Percentiles rank a stretch among this genome's conserved stretches.
Conservation (phyloP, 805 yeast species). For the Wickerhamiella dianesei region DNA sequence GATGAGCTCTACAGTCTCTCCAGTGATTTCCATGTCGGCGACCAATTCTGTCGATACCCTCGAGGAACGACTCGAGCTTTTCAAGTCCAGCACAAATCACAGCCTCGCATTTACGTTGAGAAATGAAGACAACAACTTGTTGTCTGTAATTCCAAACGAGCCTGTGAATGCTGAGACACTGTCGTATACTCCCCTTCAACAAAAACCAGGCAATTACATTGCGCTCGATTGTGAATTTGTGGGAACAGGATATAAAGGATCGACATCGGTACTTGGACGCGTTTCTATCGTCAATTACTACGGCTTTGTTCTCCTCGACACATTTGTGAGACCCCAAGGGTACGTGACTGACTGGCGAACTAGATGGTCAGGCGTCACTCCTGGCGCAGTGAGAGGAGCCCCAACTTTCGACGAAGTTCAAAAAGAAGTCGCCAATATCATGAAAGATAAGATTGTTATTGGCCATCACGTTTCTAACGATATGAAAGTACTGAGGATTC, state of each 20-base stretch:
- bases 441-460: slow-evolving; percentile 39
- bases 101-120: neutral
- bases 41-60: neutral
- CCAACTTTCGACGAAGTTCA: slow-evolving; percentile 57
- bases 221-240: slow-evolving; percentile 94
- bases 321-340: slow-evolving; percentile 62
- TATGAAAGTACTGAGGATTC: slow-evolving; percentile 47
- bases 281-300: slow-evolving; percentile 76
- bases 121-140: neutral
- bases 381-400: slow-evolving; percentile 56
- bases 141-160: neutral
- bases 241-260: slow-evolving; percentile 69
- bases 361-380: slow-evolving; percentile 76
- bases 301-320: slow-evolving; percentile 59
- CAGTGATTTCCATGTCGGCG: neutral
- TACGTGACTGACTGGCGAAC: slow-evolving; percentile 84
- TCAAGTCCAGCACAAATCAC: neutral
- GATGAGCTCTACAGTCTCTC: neutral
- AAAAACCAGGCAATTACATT: slow-evolving; percentile 50
- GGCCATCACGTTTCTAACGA: slow-evolving; percentile 85
- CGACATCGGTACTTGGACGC: slow-evolving; percentile 58
- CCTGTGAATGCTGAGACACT: neutral
- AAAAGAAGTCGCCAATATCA: slow-evolving; percentile 35
- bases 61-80: neutral
- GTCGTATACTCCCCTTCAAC: neutral